Conservation (phyloP, 768 basidiomycete species). For the Suillus brevipes region DNA sequence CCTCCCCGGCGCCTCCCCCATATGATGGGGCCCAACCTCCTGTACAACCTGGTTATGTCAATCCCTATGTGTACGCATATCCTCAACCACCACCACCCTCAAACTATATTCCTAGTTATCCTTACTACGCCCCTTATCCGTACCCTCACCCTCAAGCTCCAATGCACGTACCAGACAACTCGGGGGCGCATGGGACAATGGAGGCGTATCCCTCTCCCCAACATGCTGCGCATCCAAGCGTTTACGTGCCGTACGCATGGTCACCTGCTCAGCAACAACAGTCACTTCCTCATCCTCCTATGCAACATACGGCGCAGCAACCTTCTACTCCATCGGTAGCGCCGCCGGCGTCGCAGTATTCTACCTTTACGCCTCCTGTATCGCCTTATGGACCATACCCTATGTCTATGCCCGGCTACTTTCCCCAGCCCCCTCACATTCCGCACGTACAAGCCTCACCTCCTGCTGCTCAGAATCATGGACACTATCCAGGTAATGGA, state of each 20-base stretch:
- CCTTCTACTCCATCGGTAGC: slow-evolving; percentile 31
- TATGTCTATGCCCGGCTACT: slow-evolving; percentile 34
- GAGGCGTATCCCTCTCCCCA: slow-evolving; percentile 36
- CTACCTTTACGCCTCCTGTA: slow-evolving; percentile 32
- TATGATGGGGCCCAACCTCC: slow-evolving; percentile 34
- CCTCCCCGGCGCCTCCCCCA: slow-evolving; percentile 33
- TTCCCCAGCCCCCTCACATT: slow-evolving; percentile 33
- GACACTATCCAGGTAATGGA: slow-evolving; percentile 28
- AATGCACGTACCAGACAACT: slow-evolving; percentile 40
- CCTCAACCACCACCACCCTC: slow-evolving; percentile 40
- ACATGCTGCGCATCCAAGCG: slow-evolving; percentile 32
- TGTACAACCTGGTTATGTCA: slow-evolving; percentile 31
- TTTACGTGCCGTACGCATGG: slow-evolving; percentile 34
- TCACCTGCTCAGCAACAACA: slow-evolving; percentile 27
- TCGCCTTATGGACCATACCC: slow-evolving; percentile 38
- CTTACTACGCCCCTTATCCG: slow-evolving; percentile 48
- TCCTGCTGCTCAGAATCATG: slow-evolving; percentile 27
- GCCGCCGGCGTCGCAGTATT: slow-evolving; percentile 33
- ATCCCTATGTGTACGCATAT: slow-evolving; percentile 40
- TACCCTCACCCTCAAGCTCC: slow-evolving; percentile 49
- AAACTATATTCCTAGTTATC: slow-evolving; percentile 42
- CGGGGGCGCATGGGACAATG: slow-evolving; percentile 23
- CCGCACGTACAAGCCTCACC: slow-evolving; percentile 27
- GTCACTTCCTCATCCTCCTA: slow-evolving; percentile 40
- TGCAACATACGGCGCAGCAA: slow-evolving; percentile 39